Percentiles rank a stretch among this genome's conserved stretches.
Conservation (phyloP, 768 basidiomycete species). For the Porphyrellus cyaneotinctus region DNA sequence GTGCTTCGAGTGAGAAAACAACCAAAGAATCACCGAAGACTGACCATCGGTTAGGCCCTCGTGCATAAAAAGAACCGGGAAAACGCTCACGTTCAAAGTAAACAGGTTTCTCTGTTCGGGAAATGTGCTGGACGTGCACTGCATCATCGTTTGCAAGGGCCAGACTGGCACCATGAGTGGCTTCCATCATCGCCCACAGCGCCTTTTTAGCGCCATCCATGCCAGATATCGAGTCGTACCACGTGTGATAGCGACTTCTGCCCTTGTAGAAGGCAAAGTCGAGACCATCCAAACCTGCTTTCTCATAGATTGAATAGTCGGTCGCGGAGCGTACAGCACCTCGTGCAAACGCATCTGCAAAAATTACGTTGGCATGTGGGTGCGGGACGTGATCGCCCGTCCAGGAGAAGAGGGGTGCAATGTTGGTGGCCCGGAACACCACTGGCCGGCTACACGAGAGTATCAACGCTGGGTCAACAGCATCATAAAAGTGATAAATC, state of each 20-base stretch:
- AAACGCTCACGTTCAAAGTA: conserved; percentile 68
- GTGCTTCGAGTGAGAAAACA: conserved; percentile 46
- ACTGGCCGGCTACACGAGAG: conserved; percentile 55
- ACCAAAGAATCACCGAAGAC: conserved; percentile 58
- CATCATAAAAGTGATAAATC: conserved; percentile 11
- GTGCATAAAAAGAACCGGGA: background rate
- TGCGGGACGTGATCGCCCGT: conserved; percentile 44
- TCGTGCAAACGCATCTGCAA: conserved; percentile 63
- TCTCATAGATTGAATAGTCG: conserved; percentile 67
- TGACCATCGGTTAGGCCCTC: conserved; percentile 24
- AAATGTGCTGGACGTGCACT: conserved; percentile 23
- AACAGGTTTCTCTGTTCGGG: conserved; percentile 36
- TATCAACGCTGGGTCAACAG: background rate
- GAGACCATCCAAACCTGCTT: conserved; percentile 58
- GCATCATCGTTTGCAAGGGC: conserved; percentile 48
- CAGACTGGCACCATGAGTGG: conserved; percentile 49
- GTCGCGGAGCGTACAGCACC: conserved; percentile 67
- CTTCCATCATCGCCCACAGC: conserved; percentile 81
- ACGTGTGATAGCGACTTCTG: conserved; percentile 74
- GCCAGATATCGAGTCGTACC: conserved; percentile 61
- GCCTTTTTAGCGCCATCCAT: conserved; percentile 50
- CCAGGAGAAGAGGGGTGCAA: conserved; percentile 54
- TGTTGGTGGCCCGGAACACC: conserved; percentile 68
- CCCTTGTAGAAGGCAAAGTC: conserved; percentile 79
- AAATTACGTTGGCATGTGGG: conserved; percentile 70